Percentiles rank a stretch among this genome's conserved stretches.
Evolutionary conservation across 805 yeast species (phyloP).

Genomic region (Suhomyces kilbournensis): DNA sequence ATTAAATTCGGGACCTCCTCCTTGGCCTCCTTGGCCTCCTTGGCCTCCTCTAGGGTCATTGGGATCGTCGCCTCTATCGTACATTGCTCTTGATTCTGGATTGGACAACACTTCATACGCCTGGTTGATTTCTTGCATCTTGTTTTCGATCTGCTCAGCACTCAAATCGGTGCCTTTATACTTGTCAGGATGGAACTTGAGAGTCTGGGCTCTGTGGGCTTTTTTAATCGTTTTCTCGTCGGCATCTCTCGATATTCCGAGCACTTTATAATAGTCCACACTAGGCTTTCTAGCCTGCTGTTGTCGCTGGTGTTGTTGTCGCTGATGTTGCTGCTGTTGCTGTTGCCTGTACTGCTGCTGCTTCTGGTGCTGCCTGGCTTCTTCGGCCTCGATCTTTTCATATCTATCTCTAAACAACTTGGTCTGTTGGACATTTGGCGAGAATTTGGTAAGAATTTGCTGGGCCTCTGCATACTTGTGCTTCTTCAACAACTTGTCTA

Average conservation of each 20-base stretch:
- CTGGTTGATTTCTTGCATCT: conserved; percentile 89
- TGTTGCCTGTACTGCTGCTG: conserved; percentile 41
- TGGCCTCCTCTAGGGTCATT: conserved; percentile 28
- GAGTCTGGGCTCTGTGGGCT: conserved; percentile 76
- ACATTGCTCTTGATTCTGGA: conserved; percentile 58
- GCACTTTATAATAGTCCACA: conserved; percentile 76
- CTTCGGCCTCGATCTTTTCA: conserved; percentile 21
- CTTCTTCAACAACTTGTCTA: conserved; percentile 34
- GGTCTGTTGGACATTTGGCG: conserved; percentile 37
- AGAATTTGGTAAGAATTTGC: conserved; percentile 30
- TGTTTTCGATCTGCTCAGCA: conserved; percentile 67
- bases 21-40: conserved; percentile 1
- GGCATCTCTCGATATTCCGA: conserved; percentile 68
- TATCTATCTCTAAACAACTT: conserved; percentile 33
- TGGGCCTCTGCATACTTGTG: conserved; percentile 40
- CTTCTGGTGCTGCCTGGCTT: conserved; percentile 32
- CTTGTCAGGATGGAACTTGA: conserved; percentile 90
- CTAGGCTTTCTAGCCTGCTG: conserved; percentile 36
- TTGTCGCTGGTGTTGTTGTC: conserved; percentile 34
- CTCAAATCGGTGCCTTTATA: conserved; percentile 63
- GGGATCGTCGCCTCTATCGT: conserved; percentile 63
- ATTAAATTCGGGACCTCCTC: background rate
- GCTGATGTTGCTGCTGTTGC: conserved; percentile 41
- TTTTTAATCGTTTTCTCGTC: conserved; percentile 69
- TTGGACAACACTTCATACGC: conserved; percentile 86